Conservation (phyloP, 2,329 filamentous ascomycete species). For the Alternaria sp. region DNA sequence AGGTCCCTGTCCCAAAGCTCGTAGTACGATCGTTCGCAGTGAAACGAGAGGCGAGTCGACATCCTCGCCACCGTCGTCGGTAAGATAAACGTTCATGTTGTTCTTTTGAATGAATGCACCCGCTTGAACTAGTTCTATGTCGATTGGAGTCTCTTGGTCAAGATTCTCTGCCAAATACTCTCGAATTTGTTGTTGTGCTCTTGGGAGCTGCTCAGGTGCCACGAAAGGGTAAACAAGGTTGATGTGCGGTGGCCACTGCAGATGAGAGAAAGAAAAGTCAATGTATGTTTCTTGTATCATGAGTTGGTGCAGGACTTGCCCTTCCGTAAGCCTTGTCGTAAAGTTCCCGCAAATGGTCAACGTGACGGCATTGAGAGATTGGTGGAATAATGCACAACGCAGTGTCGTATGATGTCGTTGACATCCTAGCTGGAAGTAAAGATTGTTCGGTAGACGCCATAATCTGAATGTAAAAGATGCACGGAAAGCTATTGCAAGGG, state of each 20-base stretch:
- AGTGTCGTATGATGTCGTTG: conserved; percentile 61
- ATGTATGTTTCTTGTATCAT: neutral
- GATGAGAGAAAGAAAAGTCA: neutral
- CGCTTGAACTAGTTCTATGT: conserved; percentile 49
- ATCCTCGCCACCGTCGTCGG: conserved; percentile 14
- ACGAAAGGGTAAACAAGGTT: conserved; percentile 75
- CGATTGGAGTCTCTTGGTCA: neutral
- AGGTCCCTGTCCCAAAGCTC: conserved; percentile 34
- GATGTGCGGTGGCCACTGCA: conserved; percentile 69
- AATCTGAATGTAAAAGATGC: neutral
- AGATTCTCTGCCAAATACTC: conserved; percentile 38
- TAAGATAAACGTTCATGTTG: conserved; percentile 55
- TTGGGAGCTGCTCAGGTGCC: conserved; percentile 54
- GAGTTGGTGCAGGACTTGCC: neutral
- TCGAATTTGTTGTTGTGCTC: conserved; percentile 54
- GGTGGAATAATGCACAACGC: conserved; percentile 69
- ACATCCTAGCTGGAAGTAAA: conserved; percentile 16
- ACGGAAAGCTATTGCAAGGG: conserved; percentile 2
- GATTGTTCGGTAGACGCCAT: conserved; percentile 29
- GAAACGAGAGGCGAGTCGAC: conserved; percentile 17
- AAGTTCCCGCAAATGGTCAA: conserved; percentile 65
- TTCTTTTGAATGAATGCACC: conserved; percentile 61
- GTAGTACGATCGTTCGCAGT: conserved; percentile 30
- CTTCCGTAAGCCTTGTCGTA: conserved; percentile 68
- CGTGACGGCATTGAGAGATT: conserved; percentile 54